phyloP scores from a whole-genome alignment of 371 early-diverging fungal genomes.

The Lichtheimia ornata region DNA sequence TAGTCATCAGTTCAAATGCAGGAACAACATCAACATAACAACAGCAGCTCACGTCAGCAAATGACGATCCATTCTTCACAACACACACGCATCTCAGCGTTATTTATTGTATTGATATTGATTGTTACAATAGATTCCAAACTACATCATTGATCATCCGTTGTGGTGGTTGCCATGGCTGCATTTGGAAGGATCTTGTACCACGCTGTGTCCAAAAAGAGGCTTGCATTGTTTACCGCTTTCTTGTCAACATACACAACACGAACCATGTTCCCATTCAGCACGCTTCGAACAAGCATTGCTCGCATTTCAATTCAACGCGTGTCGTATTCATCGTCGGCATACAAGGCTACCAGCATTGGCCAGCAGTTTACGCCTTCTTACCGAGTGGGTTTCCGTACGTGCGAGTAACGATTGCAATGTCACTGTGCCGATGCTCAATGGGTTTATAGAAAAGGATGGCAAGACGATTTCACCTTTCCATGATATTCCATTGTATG shows the following conservation, averaged over 20 bases:
- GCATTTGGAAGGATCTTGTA: too few relatives aligned
- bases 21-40: too few relatives aligned
- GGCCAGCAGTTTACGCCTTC: slow-evolving; percentile 17
- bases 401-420: neutral
- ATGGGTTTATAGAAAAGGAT: slow-evolving; percentile 55
- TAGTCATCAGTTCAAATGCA: too few relatives aligned
- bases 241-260: neutral
- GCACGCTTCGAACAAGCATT: neutral
- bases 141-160: too few relatives aligned
- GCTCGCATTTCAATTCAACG: slow-evolving; percentile 2
- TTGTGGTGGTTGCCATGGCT: too few relatives aligned
- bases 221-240: neutral
- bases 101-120: too few relatives aligned
- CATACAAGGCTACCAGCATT: slow-evolving; percentile 5
- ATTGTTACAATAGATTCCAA: too few relatives aligned
- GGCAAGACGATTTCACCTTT: slow-evolving; percentile 89
- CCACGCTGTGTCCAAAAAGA: too few relatives aligned
- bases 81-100: too few relatives aligned
- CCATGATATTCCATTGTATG: slow-evolving; percentile 98
- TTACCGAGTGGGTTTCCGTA: slow-evolving; percentile 20
- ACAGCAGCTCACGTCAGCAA: too few relatives aligned
- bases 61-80: too few relatives aligned
- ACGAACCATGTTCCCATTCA: neutral
- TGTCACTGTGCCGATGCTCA: neutral
- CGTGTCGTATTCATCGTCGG: slow-evolving; percentile 10